phyloP scores from a whole-genome alignment of 129 eudicot species.

The Pseudognaphalium luteoalbum region DNA sequence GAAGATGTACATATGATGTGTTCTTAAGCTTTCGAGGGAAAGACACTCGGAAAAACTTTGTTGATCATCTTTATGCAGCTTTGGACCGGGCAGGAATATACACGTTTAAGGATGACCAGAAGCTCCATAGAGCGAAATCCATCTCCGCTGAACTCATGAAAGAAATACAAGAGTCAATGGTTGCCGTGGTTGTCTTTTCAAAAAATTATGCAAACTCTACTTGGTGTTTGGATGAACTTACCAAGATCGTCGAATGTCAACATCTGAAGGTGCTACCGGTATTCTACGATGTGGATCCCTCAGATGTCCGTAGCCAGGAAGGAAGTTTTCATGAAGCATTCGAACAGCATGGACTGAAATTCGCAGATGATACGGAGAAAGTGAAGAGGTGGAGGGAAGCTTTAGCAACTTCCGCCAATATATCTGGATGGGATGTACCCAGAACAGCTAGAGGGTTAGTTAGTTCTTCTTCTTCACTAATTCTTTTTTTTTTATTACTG shows the following conservation, averaged over 20 bases:
- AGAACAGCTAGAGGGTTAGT: no score
- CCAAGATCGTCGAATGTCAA: background rate
- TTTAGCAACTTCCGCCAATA: no score
- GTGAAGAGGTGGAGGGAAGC: no score
- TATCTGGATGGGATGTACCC: no score
- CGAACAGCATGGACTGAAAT: no score
- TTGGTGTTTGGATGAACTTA: background rate
- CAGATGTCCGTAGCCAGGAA: no score
- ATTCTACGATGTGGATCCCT: no score
- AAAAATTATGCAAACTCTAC: background rate
- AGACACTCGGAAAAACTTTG: background rate
- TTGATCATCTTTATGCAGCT: background rate
- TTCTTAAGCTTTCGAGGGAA: background rate
- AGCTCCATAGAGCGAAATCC: background rate
- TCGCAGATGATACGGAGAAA: no score
- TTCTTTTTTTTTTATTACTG: no score
- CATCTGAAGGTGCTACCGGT: no score
- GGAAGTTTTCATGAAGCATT: no score
- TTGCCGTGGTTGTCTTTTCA: background rate
- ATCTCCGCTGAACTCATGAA: background rate
- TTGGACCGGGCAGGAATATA: background rate
- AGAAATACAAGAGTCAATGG: background rate
- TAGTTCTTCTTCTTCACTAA: no score
- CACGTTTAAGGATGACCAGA: background rate
- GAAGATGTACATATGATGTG: background rate